Evolutionary conservation across 805 yeast genomes (phyloP), one percentile per base, ranked within the genome.

Genomic region (Yueomyces sp.): DNA sequence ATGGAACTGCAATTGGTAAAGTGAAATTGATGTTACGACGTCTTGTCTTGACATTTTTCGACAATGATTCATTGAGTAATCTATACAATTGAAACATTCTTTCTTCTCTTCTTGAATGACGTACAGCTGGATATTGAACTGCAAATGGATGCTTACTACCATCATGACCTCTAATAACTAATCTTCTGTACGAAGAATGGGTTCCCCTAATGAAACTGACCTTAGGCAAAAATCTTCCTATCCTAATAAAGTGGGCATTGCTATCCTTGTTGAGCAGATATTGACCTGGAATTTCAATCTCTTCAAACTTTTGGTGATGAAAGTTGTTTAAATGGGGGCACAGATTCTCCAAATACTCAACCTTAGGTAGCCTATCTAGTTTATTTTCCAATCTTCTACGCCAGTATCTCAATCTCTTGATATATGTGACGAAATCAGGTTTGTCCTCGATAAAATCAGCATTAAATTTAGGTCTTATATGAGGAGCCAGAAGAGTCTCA

Each of bases 241-340:
- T 85, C 70, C 92, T 92, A 41, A 86, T 74, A 60, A 92, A 94
- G 60, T 90, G 95, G n/a, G 76, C 63, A 58, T 85, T 90, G 61
- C 74, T 86, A 54, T 90, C 97, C 59, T 81, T 83, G 60, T 85
- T 84, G 66, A 86, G 69, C 57, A 88, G 67, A 56, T 92, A 92
- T 59, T 92, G 99, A 2, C 99, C 98, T 0, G 98, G 98, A 46
- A 92, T 79, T 60, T 92, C 98, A 46, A 92, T 85, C 41, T 92
- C 98, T 60, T 92, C 99, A 58, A 92, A 92, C 64, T 87, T 90
- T 61, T 92, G 97, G 60, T 92, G 95, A 64, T 92, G 98, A 76
- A 94, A 92, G 59, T 88, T 96, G 59, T 94, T 82, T 61, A 92
- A 70, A 53, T 90, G 97, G 12, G 97, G 96, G 55, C 96, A 87